These are phyloP conservation scores for Saccharum officinarum DNA, from an alignment of 176 grass and related monocot species.

Conservation along the genomic window DNA sequence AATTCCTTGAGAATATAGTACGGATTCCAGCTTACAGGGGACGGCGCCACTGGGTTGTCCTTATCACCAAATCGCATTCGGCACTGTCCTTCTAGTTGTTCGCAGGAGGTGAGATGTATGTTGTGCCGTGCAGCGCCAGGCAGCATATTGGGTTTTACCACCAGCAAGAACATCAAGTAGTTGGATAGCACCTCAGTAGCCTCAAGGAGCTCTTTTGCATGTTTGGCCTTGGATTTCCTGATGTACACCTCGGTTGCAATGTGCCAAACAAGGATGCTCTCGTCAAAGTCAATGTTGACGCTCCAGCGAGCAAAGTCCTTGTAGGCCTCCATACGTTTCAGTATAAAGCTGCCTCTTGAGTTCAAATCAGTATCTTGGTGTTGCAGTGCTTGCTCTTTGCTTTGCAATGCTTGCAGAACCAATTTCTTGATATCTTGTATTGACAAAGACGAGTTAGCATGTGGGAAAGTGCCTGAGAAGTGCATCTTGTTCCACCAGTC, in stretches of 20 bases:
- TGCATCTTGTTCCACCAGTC: conserved; percentile 34
- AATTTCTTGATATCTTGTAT: conserved; percentile 25
- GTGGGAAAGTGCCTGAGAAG: conserved; percentile 19
- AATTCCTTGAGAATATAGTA: conserved; percentile 25
- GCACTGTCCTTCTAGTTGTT: conserved; percentile 31
- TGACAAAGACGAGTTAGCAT: not conserved
- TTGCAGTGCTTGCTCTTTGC: conserved; percentile 20
- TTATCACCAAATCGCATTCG: not conserved
- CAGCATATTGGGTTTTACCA: conserved; percentile 29
- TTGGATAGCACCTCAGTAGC: conserved; percentile 26
- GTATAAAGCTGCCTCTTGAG: conserved; percentile 45
- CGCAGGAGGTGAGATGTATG: conserved; percentile 19
- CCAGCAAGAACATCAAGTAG: conserved; percentile 33
- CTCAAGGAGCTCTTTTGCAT: conserved; percentile 22
- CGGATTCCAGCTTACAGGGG: conserved; percentile 13
- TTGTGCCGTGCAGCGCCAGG: conserved; percentile 28
- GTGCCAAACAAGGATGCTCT: conserved; percentile 42
- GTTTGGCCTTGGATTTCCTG: conserved; percentile 1
- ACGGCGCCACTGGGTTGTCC: not conserved
- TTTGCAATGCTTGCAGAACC: conserved; percentile 10
- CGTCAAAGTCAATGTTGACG: conserved; percentile 36
- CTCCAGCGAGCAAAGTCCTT: conserved; percentile 35
- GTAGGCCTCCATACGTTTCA: conserved; percentile 29
- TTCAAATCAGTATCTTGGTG: conserved; percentile 11
- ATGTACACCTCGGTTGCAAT: conserved; percentile 22